phyloP scores from a whole-genome alignment of 305 asterid species.

The Fraxinus angustifolia region DNA sequence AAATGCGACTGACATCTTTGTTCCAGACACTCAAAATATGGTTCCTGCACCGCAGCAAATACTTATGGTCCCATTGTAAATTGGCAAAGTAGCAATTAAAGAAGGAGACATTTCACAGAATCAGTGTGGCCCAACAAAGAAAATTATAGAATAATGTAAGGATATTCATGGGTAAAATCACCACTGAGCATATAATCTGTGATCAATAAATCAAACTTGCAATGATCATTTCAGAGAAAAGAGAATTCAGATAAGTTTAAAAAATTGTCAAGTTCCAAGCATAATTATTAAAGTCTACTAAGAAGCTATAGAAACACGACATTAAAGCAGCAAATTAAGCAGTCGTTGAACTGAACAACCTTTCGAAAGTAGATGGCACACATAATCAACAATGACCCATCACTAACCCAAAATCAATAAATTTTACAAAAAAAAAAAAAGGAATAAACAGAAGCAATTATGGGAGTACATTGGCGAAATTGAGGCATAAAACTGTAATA shows the following conservation, averaged over 20 bases:
- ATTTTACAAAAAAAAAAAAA: neutral
- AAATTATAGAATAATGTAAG: neutral
- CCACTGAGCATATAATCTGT: slow-evolving; percentile 8
- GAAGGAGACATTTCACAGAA: slow-evolving; percentile 13
- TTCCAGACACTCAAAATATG: slow-evolving; percentile 80
- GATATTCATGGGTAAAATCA: neutral
- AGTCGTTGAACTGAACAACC: neutral
- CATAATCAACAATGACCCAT: neutral
- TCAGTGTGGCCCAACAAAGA: slow-evolving; percentile 14
- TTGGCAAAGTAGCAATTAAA: slow-evolving; percentile 14
- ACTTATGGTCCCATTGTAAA: slow-evolving; percentile 25
- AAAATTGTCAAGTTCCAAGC: neutral
- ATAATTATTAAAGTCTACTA: neutral
- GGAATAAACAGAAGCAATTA: neutral
- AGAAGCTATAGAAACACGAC: neutral
- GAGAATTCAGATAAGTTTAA: slow-evolving; percentile 6
- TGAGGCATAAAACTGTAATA: neutral
- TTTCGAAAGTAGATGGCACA: neutral
- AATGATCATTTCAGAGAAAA: slow-evolving; percentile 2
- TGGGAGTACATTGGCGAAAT: neutral
- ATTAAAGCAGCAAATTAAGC: slow-evolving; percentile 13
- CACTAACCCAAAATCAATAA: neutral
- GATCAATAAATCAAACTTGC: neutral
- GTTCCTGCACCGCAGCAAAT: slow-evolving; percentile 60
- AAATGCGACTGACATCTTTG: slow-evolving; percentile 84